A percentile compares a stretch with the other conserved stretches of the same genome.
Evolutionary conservation across 805 yeast species (phyloP).

Genomic region (Grigorovia yakushimaensis): DNA sequence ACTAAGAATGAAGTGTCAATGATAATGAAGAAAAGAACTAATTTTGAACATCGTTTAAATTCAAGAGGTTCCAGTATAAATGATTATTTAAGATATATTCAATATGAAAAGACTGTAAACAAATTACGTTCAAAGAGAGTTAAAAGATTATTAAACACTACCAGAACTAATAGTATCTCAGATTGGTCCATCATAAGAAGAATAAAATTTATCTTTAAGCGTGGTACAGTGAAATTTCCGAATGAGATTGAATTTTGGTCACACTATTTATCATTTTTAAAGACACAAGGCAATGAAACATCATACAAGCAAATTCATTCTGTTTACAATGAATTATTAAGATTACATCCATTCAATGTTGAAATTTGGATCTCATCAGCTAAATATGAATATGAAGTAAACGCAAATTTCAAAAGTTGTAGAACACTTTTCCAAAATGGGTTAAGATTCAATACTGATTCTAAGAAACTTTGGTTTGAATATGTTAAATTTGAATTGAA

Average conservation of each 20-base stretch:
- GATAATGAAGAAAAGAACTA: constrained; percentile 89
- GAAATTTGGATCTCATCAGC: constrained; percentile 94
- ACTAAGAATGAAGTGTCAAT: constrained; percentile 69
- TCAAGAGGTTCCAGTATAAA: constrained; percentile 72
- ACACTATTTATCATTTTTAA: constrained; percentile 58
- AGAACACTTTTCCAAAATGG: constrained; percentile 79
- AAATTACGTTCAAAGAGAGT: constrained; percentile 64
- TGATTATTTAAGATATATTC: constrained; percentile 71
- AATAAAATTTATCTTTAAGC: constrained; percentile 69
- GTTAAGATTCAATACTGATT: constrained; percentile 71
- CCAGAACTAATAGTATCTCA: constrained; percentile 56
- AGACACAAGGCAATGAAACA: constrained; percentile 39
- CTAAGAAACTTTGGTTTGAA: constrained; percentile 65
- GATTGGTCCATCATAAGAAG: constrained; percentile 85
- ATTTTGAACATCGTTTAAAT: constrained; percentile 81
- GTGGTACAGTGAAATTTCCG: constrained; percentile 76
- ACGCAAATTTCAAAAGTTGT: constrained; percentile 83
- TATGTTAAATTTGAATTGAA: constrained; percentile 83
- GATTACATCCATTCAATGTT: constrained; percentile 82
- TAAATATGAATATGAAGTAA: constrained; percentile 80
- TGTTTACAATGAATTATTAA: constrained; percentile 67
- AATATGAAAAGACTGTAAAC: constrained; percentile 73
- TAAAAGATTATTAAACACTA: constrained; percentile 46
- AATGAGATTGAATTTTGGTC: constrained; percentile 73
- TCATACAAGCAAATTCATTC: constrained; percentile 65